These are phyloP conservation scores for Nelumbo lutea DNA, from an alignment of 164 flowering plant species.

Conservation along the genomic window DNA sequence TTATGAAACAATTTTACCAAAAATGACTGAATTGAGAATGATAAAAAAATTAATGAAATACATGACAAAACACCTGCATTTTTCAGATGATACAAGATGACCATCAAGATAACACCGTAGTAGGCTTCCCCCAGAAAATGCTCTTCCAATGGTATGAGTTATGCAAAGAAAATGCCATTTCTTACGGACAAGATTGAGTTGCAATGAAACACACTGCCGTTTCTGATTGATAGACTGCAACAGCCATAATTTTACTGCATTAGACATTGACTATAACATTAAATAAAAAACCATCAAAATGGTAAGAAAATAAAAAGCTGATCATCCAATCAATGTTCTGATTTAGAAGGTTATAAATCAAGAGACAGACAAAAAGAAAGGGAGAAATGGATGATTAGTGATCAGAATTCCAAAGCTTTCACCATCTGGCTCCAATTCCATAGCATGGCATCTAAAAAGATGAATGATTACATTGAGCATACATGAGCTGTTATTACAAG, in stretches of 20 bases:
- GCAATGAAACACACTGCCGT: conserved; percentile 56
- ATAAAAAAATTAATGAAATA: neutral
- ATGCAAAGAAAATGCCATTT: conserved; percentile 93
- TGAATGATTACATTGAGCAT: too few relatives aligned
- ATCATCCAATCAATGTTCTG: too few relatives aligned
- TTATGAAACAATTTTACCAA: conserved; percentile 3
- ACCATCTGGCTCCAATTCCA: too few relatives aligned
- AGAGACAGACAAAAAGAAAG: too few relatives aligned
- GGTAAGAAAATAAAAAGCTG: too few relatives aligned
- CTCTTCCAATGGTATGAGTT: conserved; percentile 91
- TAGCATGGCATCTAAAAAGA: too few relatives aligned
- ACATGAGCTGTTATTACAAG: too few relatives aligned
- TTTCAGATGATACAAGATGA: conserved; percentile 73
- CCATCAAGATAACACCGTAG: conserved; percentile 86
- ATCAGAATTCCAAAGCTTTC: too few relatives aligned
- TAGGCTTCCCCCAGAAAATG: conserved; percentile 95
- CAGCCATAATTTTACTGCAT: conserved; percentile 3
- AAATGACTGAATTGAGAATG: conserved; percentile 2
- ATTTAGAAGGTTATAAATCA: too few relatives aligned
- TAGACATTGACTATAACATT: too few relatives aligned
- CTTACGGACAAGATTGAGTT: conserved; percentile 49
- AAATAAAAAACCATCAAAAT: too few relatives aligned
- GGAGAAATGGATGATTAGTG: too few relatives aligned
- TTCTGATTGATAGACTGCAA: conserved; percentile 83
- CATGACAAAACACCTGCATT: conserved; percentile 65